Base-by-base conservation (phyloP, 73 alveolate genomes). In the Tetrahymena borealis region DNA sequence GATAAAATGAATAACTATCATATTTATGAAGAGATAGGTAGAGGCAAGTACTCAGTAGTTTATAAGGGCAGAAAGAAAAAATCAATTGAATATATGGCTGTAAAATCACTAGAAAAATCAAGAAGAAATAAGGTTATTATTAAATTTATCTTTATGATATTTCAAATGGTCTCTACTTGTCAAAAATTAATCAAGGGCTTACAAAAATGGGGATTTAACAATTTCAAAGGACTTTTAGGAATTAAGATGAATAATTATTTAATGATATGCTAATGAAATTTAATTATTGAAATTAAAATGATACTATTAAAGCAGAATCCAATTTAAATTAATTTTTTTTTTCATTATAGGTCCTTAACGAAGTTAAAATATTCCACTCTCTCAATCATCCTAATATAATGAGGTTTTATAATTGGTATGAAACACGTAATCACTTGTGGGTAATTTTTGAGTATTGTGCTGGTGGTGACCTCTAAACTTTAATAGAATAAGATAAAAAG, bases 61-160 rank as follows among this genome's bases (percentile, higher is more conserved):
- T 98, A 97, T 96, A 98, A 98, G 98, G 99, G 99, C n/a, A 94
- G 99, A 78, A 97, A 97, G 98, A 97, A 97, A 97, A 96, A 96
- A 96, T 97, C 98, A 32, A 98, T 98, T 91, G 98, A 96, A 79
- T 98, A 97, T 91, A 98, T 97, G 42, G 99, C 99, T 37, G 99
- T 98, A 41, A 98, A 98, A 90, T 96, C 99, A 78, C 96, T 96
- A 28, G 99, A 98, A 91, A 98, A 98, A 95, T 78, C 95, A 78
- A 94, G 99, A 28, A 43, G 99, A 78, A 96, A 95, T 78, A 97
- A 97, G 94, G 98, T 98, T 33, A 20, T 24, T 60, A 10, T 12
- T 40, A 42, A n/a, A n/a, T 60, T 60, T 60, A 60, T 60, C 28
- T 41, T 94, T 79, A 94, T 90, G 39, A 95, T 79, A 90, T 94